Conservation (phyloP, 129 eudicot species). For the Flaveria bidentis region DNA sequence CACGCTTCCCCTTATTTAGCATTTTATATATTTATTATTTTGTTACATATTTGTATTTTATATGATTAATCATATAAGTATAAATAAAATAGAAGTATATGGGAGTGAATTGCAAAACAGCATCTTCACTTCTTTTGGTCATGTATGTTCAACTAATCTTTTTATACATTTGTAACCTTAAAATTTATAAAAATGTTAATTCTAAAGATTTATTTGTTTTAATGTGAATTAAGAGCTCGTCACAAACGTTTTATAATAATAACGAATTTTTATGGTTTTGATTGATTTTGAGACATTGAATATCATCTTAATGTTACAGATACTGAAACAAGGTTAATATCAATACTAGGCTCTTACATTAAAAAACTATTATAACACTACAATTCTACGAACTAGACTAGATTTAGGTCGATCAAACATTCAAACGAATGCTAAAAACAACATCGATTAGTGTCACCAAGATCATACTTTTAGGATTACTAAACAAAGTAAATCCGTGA, state of each 20-base stretch:
- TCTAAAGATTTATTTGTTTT: neutral
- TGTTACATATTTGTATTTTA: neutral
- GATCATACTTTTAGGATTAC: conserved; percentile 1
- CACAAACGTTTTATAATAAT: neutral
- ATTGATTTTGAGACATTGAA: neutral
- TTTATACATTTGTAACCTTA: neutral
- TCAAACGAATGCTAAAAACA: conserved; percentile 20
- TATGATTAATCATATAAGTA: neutral
- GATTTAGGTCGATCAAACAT: conserved; percentile 17
- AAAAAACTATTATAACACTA: neutral
- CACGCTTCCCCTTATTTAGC: conserved; percentile 37
- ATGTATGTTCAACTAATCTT: neutral
- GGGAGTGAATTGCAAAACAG: neutral
- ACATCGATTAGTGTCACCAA: conserved; percentile 26
- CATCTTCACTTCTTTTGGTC: neutral
- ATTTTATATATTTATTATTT: neutral
- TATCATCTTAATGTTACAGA: neutral
- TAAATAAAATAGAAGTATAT: neutral
- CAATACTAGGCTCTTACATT: neutral
- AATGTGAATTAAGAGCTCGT: neutral
- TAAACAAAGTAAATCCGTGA: neutral
- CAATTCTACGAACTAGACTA: neutral
- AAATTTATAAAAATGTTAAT: neutral
- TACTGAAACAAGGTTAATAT: neutral
- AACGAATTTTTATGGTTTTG: neutral